phyloP scores from a whole-genome alignment of 768 basidiomycete genomes.

The Megacollybia marginata region DNA sequence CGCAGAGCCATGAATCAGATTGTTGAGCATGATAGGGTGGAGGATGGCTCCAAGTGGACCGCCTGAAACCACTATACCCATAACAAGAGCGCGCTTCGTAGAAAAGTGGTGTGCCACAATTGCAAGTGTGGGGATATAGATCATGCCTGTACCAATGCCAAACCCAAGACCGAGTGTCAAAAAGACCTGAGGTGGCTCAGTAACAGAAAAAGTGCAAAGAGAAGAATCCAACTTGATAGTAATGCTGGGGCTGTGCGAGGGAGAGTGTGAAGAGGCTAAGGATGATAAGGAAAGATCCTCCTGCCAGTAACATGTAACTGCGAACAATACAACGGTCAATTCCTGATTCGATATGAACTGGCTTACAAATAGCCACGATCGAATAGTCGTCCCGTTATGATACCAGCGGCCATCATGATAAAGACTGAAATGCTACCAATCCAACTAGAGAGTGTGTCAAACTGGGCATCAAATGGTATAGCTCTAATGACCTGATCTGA shows the following conservation, averaged over 20 bases:
- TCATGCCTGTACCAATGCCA: conserved; percentile 44
- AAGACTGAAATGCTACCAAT: conserved; percentile 2
- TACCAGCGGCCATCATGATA: neutral
- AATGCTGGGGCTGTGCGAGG: conserved; percentile 26
- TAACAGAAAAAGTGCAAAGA: neutral
- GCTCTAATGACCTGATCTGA: neutral
- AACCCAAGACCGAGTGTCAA: conserved; percentile 35
- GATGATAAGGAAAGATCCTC: conserved; percentile 28
- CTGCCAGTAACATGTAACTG: conserved; percentile 17
- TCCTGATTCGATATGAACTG: conserved; percentile 10
- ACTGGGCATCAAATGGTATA: no score
- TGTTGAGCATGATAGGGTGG: conserved; percentile 55
- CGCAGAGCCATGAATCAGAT: conserved; percentile 26
- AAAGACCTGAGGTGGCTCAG: conserved; percentile 9
- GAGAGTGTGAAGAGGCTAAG: conserved; percentile 41
- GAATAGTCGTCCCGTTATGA: neutral
- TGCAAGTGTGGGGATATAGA: conserved; percentile 42
- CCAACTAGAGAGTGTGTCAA: neutral
- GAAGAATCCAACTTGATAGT: conserved; percentile 3
- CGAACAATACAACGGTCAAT: conserved; percentile 16
- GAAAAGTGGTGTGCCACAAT: conserved; percentile 40
- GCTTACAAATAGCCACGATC: conserved; percentile 2
- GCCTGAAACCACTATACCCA: conserved; percentile 34
- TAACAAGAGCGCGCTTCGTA: conserved; percentile 29
- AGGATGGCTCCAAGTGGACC: conserved; percentile 26